Evolutionary conservation across 306 rosid genomes (phyloP), one percentile per base, ranked within the genome.

Genomic region (Casuarina equisetifolia): DNA sequence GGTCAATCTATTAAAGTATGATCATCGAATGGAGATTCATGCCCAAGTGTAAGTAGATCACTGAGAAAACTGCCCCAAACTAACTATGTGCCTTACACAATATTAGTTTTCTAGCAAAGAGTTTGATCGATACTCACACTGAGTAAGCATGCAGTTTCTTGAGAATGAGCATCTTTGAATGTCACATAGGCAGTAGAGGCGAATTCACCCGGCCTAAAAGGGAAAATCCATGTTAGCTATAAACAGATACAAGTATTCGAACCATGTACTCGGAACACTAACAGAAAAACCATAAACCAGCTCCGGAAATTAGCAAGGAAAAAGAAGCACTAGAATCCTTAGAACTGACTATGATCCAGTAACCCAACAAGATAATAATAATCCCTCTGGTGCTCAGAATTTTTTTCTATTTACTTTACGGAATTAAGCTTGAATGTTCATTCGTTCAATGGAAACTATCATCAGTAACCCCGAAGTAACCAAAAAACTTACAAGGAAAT

Each of bases 131-230:
- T 70, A 84, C 98, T 87, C 86, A 89, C 98, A 80, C 97, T 92
- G 74, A 95, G 93, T 89, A 95, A 84, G 86, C 97, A 92, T 69
- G 98, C 97, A 82, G 98, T 95, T 72, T 92, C 92, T 83, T 81
- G 95, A 81, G 97, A 88, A 84, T 95, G 87, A 2, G 92, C 84
- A 86, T 95, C 93, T 82, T 88, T 91, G 86, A 92, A 95, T 6
- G 95, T 86, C 87, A 92, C 97, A 81, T 92, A 94, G 25, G 93
- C 96, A 45, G 97, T 85, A 52, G 91, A 89, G 2, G 93, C 98
- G 48, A 78, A 69, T 25, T 95, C 97, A 73, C 97, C 98, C 2
- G 89, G 82, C 82, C 97, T 94, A 61, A 35, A 9, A 42, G 6
- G 2, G 40, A n/a, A 45, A 46, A 16, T 32, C 19, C 32, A 53